Base-by-base conservation (phyloP, 1,284 basidiomycete species). In the Trametes hirsuta region DNA sequence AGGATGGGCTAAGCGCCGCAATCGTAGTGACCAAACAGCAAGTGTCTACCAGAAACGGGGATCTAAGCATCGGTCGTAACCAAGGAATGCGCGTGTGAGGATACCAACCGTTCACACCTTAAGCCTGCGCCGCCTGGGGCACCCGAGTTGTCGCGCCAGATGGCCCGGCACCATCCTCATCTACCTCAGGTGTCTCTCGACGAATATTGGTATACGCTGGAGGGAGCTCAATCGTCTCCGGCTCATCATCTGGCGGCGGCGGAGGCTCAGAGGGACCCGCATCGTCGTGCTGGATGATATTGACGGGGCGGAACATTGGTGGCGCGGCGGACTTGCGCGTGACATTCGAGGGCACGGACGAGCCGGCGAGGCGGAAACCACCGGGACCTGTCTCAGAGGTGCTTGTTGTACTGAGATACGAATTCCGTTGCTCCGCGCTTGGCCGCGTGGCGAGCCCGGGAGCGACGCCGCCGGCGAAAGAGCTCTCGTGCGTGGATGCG, bases 251-350 rank as follows among this genome's bases (percentile, higher is more conserved):
- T 45, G 72, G 56, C 57, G 55, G 53, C 4, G 48, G 54, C 25
- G 62, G 54, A 18, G 71, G 60, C 44, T 70, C 58, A n/a, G 69
- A 66, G 5, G 83, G 83, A 0, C 90, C 90, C 0, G 86, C 90
- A 69, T 93, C 90, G 62, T 93, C 90, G 66, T 93, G 90, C 74
- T 92, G 91, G 53, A 93, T 82, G 66, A 91, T 83, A 69, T 93
- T 93, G 45, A 93, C 84, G 0, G 89, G 81, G 45, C 90, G 78
- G 75, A 91, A 77, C 63, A 74, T 72, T 21, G 76, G 74, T 37
- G 76, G 74, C 57, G 78, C 69, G 37, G 77, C 72, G 3, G 73
- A 78, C 72, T 78, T 86, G 75, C 81, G 84, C 69, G 79, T 81
- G 35, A 69, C 65, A n/a, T 66, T 66, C 35, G 72, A 69, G 12